These are phyloP conservation scores for Teratosphaeria pseudoeucalypti DNA, from an alignment of 2,329 filamentous ascomycete species.

Conservation along the genomic window DNA sequence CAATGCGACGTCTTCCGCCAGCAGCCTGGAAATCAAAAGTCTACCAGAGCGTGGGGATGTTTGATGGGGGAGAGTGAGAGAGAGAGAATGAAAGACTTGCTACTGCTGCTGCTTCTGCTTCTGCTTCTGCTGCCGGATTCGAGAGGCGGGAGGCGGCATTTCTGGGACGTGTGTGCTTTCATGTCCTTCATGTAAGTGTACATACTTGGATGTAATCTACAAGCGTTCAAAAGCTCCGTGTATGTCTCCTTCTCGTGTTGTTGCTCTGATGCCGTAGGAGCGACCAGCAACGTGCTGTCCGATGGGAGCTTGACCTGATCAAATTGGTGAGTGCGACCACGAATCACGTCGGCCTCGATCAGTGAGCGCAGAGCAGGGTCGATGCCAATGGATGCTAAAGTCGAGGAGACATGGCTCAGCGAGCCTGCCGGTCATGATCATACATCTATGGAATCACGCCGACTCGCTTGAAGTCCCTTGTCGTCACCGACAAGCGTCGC, in stretches of 20 bases:
- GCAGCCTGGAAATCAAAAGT: neutral
- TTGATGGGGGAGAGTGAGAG: neutral
- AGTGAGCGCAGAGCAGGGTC: too few relatives aligned
- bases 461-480: too few relatives aligned
- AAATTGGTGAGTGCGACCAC: too few relatives aligned
- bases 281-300: too few relatives aligned
- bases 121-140: neutral
- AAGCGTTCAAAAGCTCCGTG: neutral
- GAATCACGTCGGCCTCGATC: too few relatives aligned
- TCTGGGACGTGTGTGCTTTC: neutral
- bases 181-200: slow-evolving; percentile 1
- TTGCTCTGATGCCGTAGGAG: too few relatives aligned
- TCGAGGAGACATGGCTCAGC: too few relatives aligned
- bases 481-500: neutral
- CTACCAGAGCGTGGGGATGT: neutral
- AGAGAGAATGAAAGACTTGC: neutral
- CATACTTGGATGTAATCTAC: slow-evolving; percentile 2
- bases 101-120: neutral
- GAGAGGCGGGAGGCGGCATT: neutral
- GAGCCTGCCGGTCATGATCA: too few relatives aligned
- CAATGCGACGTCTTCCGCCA: neutral
- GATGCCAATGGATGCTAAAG: too few relatives aligned
- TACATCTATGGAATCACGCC: too few relatives aligned
- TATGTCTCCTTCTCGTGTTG: neutral
- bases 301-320: too few relatives aligned